Percentiles rank a stretch among this genome's conserved stretches.
phyloP scores from a whole-genome alignment of 371 early-diverging fungal genomes.

The Mucor saturninus region DNA sequence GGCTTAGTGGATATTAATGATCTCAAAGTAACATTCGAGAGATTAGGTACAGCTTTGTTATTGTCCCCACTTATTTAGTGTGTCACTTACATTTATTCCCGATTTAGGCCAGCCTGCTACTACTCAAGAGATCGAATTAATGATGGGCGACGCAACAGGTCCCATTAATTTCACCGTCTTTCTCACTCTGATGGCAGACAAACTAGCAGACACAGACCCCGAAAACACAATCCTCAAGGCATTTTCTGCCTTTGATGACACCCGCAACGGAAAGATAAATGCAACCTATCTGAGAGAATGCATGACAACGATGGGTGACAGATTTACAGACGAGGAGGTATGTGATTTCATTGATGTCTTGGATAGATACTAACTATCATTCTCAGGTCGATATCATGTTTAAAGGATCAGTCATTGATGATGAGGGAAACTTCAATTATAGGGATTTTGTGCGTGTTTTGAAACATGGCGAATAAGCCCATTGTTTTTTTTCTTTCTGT shows the following conservation, averaged over 20 bases:
- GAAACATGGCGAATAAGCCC: slow-evolving; percentile 87
- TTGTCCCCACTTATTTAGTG: background rate
- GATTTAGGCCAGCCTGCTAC: slow-evolving; percentile 77
- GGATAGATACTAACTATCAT: background rate
- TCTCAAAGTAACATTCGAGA: slow-evolving; percentile 80
- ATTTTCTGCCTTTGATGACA: slow-evolving; percentile 89
- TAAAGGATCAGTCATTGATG: slow-evolving; percentile 86
- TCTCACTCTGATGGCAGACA: slow-evolving; percentile 94
- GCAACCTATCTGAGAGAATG: slow-evolving; percentile 81
- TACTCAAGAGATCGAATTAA: slow-evolving; percentile 85
- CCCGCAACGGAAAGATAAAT: slow-evolving; percentile 79
- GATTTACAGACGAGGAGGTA: slow-evolving; percentile 91
- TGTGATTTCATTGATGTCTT: background rate
- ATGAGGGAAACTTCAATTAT: slow-evolving; percentile 86
- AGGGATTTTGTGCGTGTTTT: slow-evolving; percentile 89
- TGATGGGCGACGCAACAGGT: slow-evolving; percentile 89
- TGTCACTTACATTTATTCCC: background rate
- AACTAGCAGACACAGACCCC: slow-evolving; percentile 86
- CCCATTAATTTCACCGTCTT: slow-evolving; percentile 94
- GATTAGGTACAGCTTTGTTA: slow-evolving; percentile 31
- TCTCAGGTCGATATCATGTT: slow-evolving; percentile 90
- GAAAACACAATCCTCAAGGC: slow-evolving; percentile 87
- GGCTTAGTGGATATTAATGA: slow-evolving; percentile 87
- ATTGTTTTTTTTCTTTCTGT: background rate
- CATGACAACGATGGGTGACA: slow-evolving; percentile 90